Conservation (phyloP, 805 yeast species). For the Candida chauliodis region DNA sequence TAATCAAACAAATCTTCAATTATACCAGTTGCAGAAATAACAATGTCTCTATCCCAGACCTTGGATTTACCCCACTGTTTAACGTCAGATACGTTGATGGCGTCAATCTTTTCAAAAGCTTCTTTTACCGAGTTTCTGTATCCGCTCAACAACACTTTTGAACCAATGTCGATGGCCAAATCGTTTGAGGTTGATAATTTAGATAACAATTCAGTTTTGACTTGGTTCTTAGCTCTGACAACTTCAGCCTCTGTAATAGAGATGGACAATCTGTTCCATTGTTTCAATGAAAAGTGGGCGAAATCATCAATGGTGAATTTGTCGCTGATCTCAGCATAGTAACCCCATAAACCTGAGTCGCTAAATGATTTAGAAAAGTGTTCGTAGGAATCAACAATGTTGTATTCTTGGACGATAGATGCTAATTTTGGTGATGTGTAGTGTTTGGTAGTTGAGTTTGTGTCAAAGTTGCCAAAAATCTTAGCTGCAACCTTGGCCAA, state of each 20-base stretch:
- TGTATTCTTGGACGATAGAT: conserved; percentile 65
- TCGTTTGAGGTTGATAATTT: conserved; percentile 47
- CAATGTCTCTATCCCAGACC: conserved; percentile 82
- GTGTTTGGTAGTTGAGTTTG: conserved; percentile 49
- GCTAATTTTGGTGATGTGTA: conserved; percentile 65
- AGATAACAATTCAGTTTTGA: conserved; percentile 60
- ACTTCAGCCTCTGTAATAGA: conserved; percentile 76
- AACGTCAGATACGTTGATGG: conserved; percentile 55
- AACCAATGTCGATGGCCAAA: conserved; percentile 56
- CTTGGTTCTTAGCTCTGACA: conserved; percentile 68
- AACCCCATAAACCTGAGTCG: conserved; percentile 84
- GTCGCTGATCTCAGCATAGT: conserved; percentile 62
- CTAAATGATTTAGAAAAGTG: conserved; percentile 74
- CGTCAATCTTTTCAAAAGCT: conserved; percentile 59
- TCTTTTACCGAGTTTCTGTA: conserved; percentile 59
- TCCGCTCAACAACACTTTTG: conserved; percentile 57
- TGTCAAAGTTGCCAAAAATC: conserved; percentile 51
- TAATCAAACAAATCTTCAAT: conserved; percentile 82
- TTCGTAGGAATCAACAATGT: conserved; percentile 64
- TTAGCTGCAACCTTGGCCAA: conserved; percentile 73
- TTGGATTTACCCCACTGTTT: conserved; percentile 71
- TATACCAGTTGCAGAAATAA: conserved; percentile 80
- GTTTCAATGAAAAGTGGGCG: conserved; percentile 75
- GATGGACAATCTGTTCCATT: conserved; percentile 82
- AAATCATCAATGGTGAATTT: conserved; percentile 65